Evolutionary conservation across 371 early-diverging fungal genomes (phyloP).

Genomic region (Blastocladiella emersonii): DNA sequence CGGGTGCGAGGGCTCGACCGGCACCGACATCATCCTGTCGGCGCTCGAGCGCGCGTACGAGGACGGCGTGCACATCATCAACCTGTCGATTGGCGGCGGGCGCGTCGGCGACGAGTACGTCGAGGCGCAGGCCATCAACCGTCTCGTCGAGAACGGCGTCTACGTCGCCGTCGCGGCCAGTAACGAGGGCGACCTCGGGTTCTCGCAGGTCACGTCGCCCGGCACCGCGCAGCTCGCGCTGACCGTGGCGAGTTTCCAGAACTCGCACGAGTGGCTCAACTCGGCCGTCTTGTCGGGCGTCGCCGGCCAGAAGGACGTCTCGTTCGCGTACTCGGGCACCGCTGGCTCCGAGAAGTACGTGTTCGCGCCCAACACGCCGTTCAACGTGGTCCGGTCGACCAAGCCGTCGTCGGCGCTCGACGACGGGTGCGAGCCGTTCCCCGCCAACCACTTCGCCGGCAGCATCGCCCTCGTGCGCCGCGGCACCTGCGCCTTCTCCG

Average conservation of each 20-base stretch:
- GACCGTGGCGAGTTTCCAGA: constrained; percentile 13
- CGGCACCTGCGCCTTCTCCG: constrained; percentile 30
- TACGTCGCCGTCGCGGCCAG: neutral
- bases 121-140: neutral
- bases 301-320: neutral
- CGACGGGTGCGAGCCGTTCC: constrained; percentile 1
- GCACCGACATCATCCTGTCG: constrained; percentile 3
- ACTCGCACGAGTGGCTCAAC: neutral
- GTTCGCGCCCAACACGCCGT: neutral
- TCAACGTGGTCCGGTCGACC: neutral
- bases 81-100: constrained; percentile 6
- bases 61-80: constrained; percentile 9
- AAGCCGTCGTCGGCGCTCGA: neutral
- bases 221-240: constrained; percentile 2
- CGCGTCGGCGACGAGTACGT: neutral
- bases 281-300: neutral
- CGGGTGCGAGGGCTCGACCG: constrained; percentile 1
- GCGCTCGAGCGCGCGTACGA: neutral
- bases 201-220: constrained; percentile 6
- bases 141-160: neutral
- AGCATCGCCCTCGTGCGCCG: constrained; percentile 41
- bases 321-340: neutral
- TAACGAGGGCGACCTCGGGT: constrained; percentile 9
- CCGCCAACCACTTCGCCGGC: constrained; percentile 17
- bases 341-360: no score